Conservation (phyloP, 257 asterid genomes). For the Gentiana macrophylla region DNA sequence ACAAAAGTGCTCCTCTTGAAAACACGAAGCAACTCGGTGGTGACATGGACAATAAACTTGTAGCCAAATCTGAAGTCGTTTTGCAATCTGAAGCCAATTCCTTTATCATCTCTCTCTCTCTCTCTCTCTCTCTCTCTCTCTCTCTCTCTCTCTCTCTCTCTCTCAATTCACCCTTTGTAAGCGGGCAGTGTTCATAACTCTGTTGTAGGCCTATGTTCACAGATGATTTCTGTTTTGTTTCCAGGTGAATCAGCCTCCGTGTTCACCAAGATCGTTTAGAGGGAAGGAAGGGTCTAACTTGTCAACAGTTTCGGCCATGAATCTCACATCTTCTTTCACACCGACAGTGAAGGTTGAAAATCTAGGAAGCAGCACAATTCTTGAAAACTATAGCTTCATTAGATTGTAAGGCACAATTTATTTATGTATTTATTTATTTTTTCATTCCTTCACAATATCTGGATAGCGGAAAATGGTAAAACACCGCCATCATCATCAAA, state of each 20-base stretch:
- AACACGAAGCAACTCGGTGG: slow-evolving; percentile 6
- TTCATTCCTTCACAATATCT: neutral
- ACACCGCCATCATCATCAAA: neutral
- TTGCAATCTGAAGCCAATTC: too few species aligned
- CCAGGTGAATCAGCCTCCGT: slow-evolving; percentile 43
- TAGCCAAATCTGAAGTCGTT: too few species aligned
- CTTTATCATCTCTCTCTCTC: neutral
- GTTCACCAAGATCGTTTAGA: slow-evolving; percentile 49
- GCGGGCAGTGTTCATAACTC: too few species aligned
- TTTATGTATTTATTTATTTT: neutral
- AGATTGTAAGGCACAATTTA: slow-evolving; percentile 37
- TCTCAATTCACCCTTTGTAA: too few species aligned
- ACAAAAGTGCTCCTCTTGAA: slow-evolving; percentile 13
- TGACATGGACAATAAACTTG: too few species aligned
- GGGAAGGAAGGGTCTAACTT: slow-evolving; percentile 47
- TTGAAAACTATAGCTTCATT: slow-evolving; percentile 30
- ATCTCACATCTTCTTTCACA: slow-evolving; percentile 25
- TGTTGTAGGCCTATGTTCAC: too few species aligned
- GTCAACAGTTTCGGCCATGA: slow-evolving; percentile 35
- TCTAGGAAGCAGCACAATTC: slow-evolving; percentile 37
- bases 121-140: too few species aligned
- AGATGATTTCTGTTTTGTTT: slow-evolving; percentile 28
- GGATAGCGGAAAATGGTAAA: slow-evolving; percentile 27
- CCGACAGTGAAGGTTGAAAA: slow-evolving; percentile 36
- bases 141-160: too few species aligned